Evolutionary conservation across 169 alveolate species (phyloP).

Genomic region (Plasmodium falciparum): DNA sequence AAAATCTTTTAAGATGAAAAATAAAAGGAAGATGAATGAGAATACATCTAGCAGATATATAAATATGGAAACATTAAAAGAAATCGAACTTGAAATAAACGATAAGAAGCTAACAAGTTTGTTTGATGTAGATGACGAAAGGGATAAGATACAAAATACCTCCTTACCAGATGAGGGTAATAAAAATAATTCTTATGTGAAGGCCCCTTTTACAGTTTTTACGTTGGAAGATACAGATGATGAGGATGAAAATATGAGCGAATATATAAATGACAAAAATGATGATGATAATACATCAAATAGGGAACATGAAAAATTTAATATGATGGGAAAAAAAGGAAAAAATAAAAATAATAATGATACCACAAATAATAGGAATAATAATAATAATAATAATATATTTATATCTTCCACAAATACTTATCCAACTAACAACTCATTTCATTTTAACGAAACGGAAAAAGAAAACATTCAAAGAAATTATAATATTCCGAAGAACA

Average conservation of each 20-base stretch:
- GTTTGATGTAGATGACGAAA: slow-evolving; percentile 11
- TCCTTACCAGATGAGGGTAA: not conserved
- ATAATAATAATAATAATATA: too few relatives aligned
- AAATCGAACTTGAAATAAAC: slow-evolving; percentile 14
- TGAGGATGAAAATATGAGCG: not conserved
- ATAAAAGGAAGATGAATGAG: slow-evolving; percentile 22
- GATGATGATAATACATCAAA: not conserved
- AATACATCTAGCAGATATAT: slow-evolving; percentile 29
- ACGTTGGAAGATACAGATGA: slow-evolving; percentile 20
- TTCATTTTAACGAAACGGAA: not conserved
- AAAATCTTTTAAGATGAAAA: slow-evolving; percentile 75
- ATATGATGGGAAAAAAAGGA: not conserved
- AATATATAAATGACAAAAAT: not conserved
- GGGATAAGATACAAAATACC: not conserved
- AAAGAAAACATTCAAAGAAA: not conserved
- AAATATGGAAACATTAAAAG: slow-evolving; percentile 9
- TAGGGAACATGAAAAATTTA: not conserved
- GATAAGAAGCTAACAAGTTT: slow-evolving; percentile 6
- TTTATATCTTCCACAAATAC: too few relatives aligned
- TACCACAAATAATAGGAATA: too few relatives aligned
- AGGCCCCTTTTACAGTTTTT: slow-evolving; percentile 68
- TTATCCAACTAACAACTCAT: too few relatives aligned
- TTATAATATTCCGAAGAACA: not conserved
- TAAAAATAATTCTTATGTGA: slow-evolving; percentile 21
- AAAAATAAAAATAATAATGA: not conserved